Percentiles rank a stretch among this genome's conserved stretches.
Conservation (phyloP, 139 green algal genomes). For the Picochlorum sp. region DNA sequence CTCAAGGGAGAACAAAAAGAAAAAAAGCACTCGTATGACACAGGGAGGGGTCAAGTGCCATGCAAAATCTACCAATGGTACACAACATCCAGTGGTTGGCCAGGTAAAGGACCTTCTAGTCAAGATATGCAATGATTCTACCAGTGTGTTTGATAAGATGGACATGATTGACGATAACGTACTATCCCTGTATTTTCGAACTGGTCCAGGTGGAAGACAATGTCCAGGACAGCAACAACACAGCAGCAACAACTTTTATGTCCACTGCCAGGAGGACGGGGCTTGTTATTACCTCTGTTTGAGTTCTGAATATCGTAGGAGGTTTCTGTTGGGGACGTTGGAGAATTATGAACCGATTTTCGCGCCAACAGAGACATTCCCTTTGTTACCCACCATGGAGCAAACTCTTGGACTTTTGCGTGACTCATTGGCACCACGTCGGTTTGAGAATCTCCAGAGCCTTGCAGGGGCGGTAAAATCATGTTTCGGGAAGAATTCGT, state of each 20-base stretch:
- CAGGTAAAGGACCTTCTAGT: neutral
- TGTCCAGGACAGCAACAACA: neutral
- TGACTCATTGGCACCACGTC: neutral
- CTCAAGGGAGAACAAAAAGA: neutral
- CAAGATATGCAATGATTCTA: slow-evolving; percentile 1
- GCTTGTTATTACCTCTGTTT: neutral
- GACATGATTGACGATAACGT: neutral
- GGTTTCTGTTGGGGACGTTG: neutral
- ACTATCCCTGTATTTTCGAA: slow-evolving; percentile 1
- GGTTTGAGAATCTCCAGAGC: slow-evolving; percentile 2
- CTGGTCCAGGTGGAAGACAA: neutral
- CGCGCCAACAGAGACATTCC: neutral
- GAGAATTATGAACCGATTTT: neutral
- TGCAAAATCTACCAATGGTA: neutral
- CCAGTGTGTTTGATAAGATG: neutral
- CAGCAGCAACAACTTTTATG: neutral
- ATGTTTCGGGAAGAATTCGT: slow-evolving; percentile 2
- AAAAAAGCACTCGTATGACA: neutral
- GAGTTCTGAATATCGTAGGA: neutral
- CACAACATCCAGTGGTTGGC: neutral
- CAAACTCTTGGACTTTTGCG: neutral
- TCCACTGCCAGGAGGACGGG: neutral
- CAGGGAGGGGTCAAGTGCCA: neutral
- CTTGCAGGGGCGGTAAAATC: neutral
- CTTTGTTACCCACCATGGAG: neutral